A percentile compares a stretch with the other conserved stretches of the same genome.
phyloP scores from a whole-genome alignment of 176 grass and related monocot genomes.

The Oropetium thomaeum region DNA sequence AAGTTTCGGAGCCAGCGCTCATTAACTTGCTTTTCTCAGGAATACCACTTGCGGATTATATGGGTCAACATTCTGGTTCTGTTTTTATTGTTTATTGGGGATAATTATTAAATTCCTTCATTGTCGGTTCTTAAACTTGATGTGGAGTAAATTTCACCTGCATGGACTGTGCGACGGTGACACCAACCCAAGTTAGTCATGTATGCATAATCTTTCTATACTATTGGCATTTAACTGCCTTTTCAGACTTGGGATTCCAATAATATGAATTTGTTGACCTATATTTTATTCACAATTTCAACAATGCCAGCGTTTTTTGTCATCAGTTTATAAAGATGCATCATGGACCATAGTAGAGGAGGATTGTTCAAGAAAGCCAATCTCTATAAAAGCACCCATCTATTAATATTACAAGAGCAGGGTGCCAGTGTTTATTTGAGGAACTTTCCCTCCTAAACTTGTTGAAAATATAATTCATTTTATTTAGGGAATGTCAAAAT shows the following conservation, averaged over 20 bases:
- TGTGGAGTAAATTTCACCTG: neutral
- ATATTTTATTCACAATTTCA: neutral
- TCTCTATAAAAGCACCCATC: neutral
- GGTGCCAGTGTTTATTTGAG: neutral
- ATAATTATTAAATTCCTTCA: neutral
- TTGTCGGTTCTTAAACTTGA: neutral
- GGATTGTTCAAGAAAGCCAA: neutral
- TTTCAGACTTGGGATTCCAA: neutral
- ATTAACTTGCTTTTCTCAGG: neutral
- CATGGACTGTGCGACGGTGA: neutral
- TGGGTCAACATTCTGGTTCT: neutral
- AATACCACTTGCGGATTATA: neutral
- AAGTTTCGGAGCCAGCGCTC: neutral
- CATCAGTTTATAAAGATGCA: too few species aligned
- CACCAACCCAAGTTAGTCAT: neutral
- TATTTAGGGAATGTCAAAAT: neutral
- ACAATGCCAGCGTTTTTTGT: neutral
- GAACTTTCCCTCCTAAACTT: neutral
- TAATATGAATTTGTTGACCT: neutral
- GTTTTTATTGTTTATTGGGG: neutral
- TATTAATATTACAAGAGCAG: neutral
- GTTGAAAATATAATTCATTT: neutral
- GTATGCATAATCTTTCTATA: neutral
- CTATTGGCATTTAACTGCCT: neutral
- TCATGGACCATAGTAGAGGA: too few species aligned